Conservation (phyloP, 192 early-diverging fungal species). For the Lobosporangium transversale region DNA sequence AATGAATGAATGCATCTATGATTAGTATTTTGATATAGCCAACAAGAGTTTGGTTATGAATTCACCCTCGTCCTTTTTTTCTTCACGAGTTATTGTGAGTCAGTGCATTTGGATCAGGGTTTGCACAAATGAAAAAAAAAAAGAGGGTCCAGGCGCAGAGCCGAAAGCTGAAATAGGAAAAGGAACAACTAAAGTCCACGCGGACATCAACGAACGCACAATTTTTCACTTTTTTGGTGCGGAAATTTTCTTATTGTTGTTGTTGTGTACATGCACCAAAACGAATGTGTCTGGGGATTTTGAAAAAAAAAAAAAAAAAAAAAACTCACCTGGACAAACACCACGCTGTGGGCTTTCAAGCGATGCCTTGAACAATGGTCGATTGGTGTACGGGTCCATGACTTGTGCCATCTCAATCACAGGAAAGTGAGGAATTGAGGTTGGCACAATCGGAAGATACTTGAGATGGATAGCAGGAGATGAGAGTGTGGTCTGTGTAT, state of each 20-base stretch:
- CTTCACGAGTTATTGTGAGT: too few species aligned
- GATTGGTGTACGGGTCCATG: conserved; percentile 14
- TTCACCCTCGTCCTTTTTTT: too few species aligned
- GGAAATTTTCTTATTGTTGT: background rate
- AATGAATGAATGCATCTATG: background rate
- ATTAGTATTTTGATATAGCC: too few species aligned
- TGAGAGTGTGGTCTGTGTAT: conserved; percentile 5
- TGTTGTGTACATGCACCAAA: background rate
- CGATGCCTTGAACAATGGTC: conserved; percentile 22
- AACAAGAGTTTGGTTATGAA: too few species aligned
- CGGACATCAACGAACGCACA: conserved; percentile 8
- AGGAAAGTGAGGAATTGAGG: conserved; percentile 38
- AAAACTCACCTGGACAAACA: conserved; percentile 32
- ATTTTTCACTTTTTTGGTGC: too few species aligned
- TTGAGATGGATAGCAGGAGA: conserved; percentile 37
- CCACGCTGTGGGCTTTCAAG: conserved; percentile 44
- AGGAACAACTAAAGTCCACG: conserved; percentile 36
- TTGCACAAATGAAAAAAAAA: conserved; percentile 2
- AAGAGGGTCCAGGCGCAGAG: background rate
- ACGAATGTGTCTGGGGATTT: too few species aligned
- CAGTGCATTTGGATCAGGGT: too few species aligned
- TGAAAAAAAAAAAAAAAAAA: background rate
- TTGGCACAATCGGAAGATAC: conserved; percentile 36
- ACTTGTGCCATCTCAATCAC: conserved; percentile 46
- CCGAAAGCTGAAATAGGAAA: background rate